A percentile compares a stretch with the other conserved stretches of the same genome.
These are phyloP conservation scores for Cryptosporidium parvum DNA, from an alignment of 169 alveolate genomes.

Conservation along the genomic window DNA sequence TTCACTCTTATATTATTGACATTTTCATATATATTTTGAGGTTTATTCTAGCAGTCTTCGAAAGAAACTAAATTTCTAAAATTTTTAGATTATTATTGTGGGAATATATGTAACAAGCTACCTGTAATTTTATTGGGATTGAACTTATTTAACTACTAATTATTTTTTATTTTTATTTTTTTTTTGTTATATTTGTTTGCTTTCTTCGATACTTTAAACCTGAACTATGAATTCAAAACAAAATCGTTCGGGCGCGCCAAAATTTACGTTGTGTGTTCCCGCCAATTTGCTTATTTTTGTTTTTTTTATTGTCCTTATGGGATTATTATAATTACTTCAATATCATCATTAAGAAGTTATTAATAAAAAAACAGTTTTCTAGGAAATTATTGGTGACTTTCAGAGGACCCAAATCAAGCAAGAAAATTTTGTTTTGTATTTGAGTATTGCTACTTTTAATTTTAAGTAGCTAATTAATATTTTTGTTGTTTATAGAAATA, in stretches of 20 bases:
- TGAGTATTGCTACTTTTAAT: neutral
- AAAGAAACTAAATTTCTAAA: neutral
- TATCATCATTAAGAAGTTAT: neutral
- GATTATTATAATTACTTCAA: neutral
- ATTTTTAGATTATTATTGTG: neutral
- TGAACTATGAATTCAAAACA: neutral
- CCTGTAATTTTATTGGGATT: too few species aligned
- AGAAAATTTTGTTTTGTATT: neutral
- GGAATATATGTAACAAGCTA: neutral
- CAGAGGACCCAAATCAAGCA: neutral
- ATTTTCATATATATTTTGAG: constrained; percentile 29
- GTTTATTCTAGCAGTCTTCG: constrained; percentile 11
- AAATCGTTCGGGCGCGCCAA: neutral
- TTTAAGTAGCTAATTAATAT: neutral
- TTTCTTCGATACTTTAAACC: neutral
- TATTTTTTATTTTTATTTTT: too few species aligned
- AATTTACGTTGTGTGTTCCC: constrained; percentile 61
- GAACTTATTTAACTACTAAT: neutral
- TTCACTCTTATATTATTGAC: constrained; percentile 23
- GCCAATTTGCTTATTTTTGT: constrained; percentile 11
- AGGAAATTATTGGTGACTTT: neutral
- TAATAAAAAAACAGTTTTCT: neutral
- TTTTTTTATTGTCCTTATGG: constrained; percentile 2
- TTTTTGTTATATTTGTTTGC: too few species aligned
- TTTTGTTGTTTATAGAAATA: neutral